These are phyloP conservation scores for Ustilago crameri DNA, from an alignment of 1,284 basidiomycete species.

Conservation along the genomic window DNA sequence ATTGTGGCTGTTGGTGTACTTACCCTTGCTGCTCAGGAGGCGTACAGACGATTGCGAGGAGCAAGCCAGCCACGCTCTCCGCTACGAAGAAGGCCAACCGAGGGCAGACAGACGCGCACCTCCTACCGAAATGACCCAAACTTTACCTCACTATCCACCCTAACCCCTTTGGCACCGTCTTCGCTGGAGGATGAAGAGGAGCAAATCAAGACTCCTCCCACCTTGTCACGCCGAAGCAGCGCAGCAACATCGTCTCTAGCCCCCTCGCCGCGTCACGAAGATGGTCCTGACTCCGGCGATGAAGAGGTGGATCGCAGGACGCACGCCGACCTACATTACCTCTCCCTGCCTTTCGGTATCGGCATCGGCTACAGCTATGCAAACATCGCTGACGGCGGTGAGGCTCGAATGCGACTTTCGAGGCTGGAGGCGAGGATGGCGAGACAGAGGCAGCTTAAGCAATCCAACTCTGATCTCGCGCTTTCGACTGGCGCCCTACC, in stretches of 20 bases:
- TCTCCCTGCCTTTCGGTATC: constrained; percentile 43
- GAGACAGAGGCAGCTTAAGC: constrained; percentile 5
- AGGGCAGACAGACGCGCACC: constrained; percentile 19
- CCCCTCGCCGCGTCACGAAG: constrained; percentile 18
- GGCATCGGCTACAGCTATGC: constrained; percentile 50
- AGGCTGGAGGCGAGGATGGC: constrained; percentile 19
- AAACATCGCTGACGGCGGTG: constrained; percentile 29
- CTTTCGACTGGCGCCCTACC: constrained; percentile 36
- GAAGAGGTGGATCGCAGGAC: constrained; percentile 27
- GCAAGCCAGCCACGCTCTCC: constrained; percentile 32
- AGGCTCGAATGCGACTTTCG: constrained; percentile 21
- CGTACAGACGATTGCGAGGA: constrained; percentile 18
- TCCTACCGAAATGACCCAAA: constrained; percentile 27
- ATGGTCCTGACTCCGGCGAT: constrained; percentile 25
- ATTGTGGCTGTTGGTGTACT: constrained; percentile 40
- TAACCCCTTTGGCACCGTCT: constrained; percentile 7
- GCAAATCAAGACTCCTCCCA: constrained; percentile 42
- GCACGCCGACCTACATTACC: constrained; percentile 36
- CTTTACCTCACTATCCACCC: constrained; percentile 12
- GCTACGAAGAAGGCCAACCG: constrained; percentile 28
- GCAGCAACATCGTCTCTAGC: constrained; percentile 23
- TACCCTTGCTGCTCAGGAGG: constrained; percentile 34
- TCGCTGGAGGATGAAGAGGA: constrained; percentile 49
- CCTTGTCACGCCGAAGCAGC: constrained; percentile 40
- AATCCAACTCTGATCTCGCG: constrained; percentile 13